phyloP scores from a whole-genome alignment of 2,329 filamentous ascomycete genomes.

The Graphilbum ipis-grandicollis region DNA sequence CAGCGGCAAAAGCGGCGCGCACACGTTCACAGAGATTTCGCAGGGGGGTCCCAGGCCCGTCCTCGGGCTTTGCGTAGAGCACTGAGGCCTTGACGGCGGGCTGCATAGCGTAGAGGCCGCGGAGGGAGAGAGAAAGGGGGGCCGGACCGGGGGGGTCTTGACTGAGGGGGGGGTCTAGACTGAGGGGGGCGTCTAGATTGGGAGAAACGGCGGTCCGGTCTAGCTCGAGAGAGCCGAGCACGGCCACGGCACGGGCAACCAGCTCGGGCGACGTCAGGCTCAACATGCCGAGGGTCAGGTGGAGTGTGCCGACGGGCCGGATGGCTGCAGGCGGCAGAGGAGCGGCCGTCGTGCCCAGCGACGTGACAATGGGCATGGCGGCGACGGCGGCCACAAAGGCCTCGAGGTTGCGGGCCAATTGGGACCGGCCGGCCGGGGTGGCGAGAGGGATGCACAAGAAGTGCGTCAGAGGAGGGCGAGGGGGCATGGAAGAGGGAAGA shows the following conservation, averaged over 20 bases:
- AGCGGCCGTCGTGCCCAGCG: too few species aligned
- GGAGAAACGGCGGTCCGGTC: not conserved
- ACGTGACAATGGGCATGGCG: too few species aligned
- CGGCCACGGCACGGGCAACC: constrained; percentile 22
- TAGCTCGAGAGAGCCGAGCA: constrained; percentile 21
- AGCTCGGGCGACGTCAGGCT: constrained; percentile 34
- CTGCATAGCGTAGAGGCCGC: constrained; percentile 46
- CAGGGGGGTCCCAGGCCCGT: constrained; percentile 32
- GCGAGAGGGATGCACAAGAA: constrained; percentile 63
- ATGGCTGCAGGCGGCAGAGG: constrained; percentile 51
- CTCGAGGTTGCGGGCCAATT: constrained; percentile 45
- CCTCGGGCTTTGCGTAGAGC: constrained; percentile 45
- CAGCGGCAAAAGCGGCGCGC: constrained; percentile 33
- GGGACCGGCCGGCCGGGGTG: constrained; percentile 37
- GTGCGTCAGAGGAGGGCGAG: constrained; percentile 33
- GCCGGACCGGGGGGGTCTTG: not conserved
- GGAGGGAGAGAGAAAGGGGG: constrained; percentile 28
- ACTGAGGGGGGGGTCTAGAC: not conserved
- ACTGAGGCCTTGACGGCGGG: constrained; percentile 32
- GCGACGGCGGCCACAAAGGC: constrained; percentile 26
- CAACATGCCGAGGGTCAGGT: constrained; percentile 81
- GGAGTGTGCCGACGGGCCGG: constrained; percentile 61
- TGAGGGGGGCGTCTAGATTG: too few species aligned
- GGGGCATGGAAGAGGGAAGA: constrained; percentile 1
- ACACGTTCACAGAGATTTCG: constrained; percentile 40